Base-by-base conservation (phyloP, 108 stramenopile species). In the Fragilaria crotonensis region DNA sequence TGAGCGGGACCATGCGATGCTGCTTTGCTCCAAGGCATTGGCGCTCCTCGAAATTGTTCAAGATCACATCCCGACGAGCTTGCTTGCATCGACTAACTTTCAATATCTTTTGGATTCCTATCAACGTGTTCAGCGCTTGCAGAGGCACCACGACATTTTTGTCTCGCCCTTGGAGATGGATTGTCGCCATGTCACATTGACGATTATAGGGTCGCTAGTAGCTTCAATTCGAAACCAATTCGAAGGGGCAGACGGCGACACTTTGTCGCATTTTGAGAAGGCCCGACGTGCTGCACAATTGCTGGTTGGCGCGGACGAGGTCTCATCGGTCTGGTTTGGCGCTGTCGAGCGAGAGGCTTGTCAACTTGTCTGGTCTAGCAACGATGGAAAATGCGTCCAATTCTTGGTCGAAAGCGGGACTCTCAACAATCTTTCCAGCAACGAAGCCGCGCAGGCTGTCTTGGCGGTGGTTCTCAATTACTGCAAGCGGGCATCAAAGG, bases 391-490 rank as follows among this genome's bases (percentile, higher is more conserved):
- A 30, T 33, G 45, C 22, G 25, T 63, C 4, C 33, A 71, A 5
- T 33, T 79, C 11, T 61, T 79, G n/a, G 63, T 62, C 44, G 66
- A 46, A 54, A 65, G 69, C 1, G 73, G 77, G 2, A 48, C 59
- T n/a, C 59, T 75, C 25, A 65, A 72, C 29, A 71, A 78, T 26
- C 50, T 55, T n/a, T 23, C 33, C 21, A 67, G 53, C 11, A 44
- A 60, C 33, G 49, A 66, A 44, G 50, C 70, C 3, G 66, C 58
- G 54, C 58, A 75, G 45, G 52, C 67, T n/a, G 60, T 72, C 3
- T 33, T 68, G 4, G 63, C 71, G 19, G 67, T 79, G 2, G 71
- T 56, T 5, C 22, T 72, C 20, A 41, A 69, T 9, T 69, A 71
- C 19, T 75, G 64, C 44, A 54, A 33, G 25, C 52, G 52, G 29